phyloP scores from a whole-genome alignment of 768 basidiomycete genomes.

The Amanita phalloides region DNA sequence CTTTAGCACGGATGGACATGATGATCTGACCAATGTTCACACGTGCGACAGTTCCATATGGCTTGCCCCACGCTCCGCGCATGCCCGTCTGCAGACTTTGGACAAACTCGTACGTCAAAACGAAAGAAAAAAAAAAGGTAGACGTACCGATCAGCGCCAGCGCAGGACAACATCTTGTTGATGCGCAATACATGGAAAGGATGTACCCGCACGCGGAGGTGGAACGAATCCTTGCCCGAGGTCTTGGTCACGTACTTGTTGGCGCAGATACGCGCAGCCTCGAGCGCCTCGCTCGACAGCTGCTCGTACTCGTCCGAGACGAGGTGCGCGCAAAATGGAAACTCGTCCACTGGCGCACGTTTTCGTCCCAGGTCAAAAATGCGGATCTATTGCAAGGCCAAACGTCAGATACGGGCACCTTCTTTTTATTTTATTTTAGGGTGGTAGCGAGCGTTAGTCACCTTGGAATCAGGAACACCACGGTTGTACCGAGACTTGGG shows the following conservation, averaged over 20 bases:
- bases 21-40: conserved; percentile 98
- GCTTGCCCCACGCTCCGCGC: conserved; percentile 99
- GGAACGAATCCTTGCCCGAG: conserved; percentile 98
- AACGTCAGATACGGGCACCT: background rate
- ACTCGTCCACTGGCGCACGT: conserved; percentile 93
- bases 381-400: conserved; percentile 60
- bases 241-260: conserved; percentile 99
- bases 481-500: conserved; percentile 94
- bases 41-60: conserved; percentile 91
- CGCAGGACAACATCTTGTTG: conserved; percentile 99
- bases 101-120: background rate
- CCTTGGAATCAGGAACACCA: conserved; percentile 96
- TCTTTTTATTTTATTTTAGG: background rate
- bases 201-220: conserved; percentile 92
- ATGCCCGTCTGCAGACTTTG: conserved; percentile 92
- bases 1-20: conserved; percentile 80
- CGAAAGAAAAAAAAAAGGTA: background rate
- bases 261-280: conserved; percentile 97
- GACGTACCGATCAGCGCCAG: conserved; percentile 89
- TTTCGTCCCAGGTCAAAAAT: conserved; percentile 96
- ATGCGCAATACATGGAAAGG: conserved; percentile 98
- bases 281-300: conserved; percentile 88
- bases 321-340: conserved; percentile 93
- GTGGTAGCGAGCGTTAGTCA: no score
- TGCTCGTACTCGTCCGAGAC: conserved; percentile 99